phyloP scores from a whole-genome alignment of 495 filamentous ascomycete species.

The Penicillium tannophilum region DNA sequence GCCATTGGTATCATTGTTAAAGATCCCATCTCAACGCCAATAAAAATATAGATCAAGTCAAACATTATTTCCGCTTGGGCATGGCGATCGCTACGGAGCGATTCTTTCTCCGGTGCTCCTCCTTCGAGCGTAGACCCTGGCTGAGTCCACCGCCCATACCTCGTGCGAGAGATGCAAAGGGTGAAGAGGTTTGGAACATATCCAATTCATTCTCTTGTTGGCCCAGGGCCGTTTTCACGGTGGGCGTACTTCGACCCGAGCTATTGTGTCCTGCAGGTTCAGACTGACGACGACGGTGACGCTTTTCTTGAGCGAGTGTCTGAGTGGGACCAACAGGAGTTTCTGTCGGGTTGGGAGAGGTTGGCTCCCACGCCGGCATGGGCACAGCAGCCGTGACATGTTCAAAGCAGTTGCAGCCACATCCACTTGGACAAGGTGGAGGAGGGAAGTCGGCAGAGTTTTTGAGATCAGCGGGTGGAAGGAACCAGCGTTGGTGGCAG shows the following conservation, averaged over 20 bases:
- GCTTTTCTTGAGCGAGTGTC: constrained; percentile 21
- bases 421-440: constrained; percentile 48
- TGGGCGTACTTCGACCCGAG: constrained; percentile 13
- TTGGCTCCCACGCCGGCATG: constrained; percentile 25
- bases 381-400: constrained; percentile 37
- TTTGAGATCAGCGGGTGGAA: constrained; percentile 14
- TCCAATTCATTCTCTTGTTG: constrained; percentile 41
- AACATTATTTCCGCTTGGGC: constrained; percentile 12
- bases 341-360: constrained; percentile 16
- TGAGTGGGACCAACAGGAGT: constrained; percentile 1
- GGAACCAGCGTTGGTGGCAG: constrained; percentile 49
- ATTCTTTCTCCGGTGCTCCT: constrained; percentile 32
- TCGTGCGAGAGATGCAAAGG: constrained; percentile 49
- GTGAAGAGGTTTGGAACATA: constrained; percentile 43
- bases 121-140: constrained; percentile 38
- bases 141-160: constrained; percentile 49
- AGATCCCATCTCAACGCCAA: neutral
- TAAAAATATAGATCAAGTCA: constrained; percentile 4
- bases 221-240: constrained; percentile 18
- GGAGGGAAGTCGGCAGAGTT: neutral
- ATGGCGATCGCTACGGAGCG: constrained; percentile 21
- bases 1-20: neutral
- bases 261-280: constrained; percentile 18
- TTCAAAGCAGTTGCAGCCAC: constrained; percentile 53
- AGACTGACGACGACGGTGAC: constrained; percentile 27